Conservation (phyloP, 2,329 filamentous ascomycete genomes). For the Arthrinium phaeospermum region DNA sequence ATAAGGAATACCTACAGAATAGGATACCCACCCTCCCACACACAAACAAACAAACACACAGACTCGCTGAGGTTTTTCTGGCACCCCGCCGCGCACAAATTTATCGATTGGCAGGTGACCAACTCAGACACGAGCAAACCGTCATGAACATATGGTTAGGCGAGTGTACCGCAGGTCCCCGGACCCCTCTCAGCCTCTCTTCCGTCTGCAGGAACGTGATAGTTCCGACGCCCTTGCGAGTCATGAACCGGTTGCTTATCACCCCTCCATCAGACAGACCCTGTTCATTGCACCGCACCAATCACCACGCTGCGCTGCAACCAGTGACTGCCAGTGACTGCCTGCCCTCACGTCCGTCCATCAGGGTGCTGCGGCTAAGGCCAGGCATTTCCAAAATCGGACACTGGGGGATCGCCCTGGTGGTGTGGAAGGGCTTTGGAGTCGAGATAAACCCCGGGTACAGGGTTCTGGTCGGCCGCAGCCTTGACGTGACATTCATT, state of each 20-base stretch:
- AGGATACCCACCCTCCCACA: background rate
- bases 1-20: background rate
- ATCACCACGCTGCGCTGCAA: background rate
- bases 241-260: conserved; percentile 8
- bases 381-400: conserved; percentile 2
- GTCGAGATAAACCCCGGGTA: conserved; percentile 12
- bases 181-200: conserved; percentile 2
- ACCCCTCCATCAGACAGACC: conserved; percentile 10
- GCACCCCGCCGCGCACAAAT: background rate
- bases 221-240: conserved; percentile 4
- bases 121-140: background rate
- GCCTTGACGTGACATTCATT: conserved; percentile 12
- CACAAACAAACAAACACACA: background rate
- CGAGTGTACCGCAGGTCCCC: conserved; percentile 8
- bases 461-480: conserved; percentile 9
- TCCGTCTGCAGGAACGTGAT: conserved; percentile 15
- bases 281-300: background rate
- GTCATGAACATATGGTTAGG: background rate
- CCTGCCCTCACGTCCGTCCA: background rate
- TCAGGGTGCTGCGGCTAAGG: conserved; percentile 13
- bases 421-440: conserved; percentile 1
- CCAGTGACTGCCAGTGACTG: background rate
- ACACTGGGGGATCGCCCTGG: background rate
- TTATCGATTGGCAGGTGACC: conserved; percentile 4
- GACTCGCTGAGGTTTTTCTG: background rate